These are phyloP conservation scores for Podospora australis DNA, from an alignment of 495 filamentous ascomycete genomes.

Conservation along the genomic window DNA sequence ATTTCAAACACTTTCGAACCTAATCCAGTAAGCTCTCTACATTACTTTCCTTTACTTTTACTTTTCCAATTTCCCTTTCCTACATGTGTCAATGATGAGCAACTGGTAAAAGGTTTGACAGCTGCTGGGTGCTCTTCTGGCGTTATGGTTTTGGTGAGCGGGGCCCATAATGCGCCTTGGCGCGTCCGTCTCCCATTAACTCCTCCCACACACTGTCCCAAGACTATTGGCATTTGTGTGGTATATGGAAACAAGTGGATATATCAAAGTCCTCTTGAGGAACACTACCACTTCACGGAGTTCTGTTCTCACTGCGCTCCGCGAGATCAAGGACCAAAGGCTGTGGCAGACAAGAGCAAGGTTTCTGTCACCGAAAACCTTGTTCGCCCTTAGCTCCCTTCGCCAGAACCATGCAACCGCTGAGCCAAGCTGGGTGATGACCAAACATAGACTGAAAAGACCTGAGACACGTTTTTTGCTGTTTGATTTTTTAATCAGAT, in stretches of 20 bases:
- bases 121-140: slow-evolving; percentile 24
- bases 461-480: slow-evolving; percentile 27
- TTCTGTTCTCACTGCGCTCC: slow-evolving; percentile 12
- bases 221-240: slow-evolving; percentile 17
- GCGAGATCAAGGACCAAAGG: slow-evolving; percentile 24
- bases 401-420: slow-evolving; percentile 26
- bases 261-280: slow-evolving; percentile 19
- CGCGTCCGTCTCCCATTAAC: slow-evolving; percentile 21
- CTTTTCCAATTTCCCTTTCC: neutral
- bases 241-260: slow-evolving; percentile 10
- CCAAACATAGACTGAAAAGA: slow-evolving; percentile 34
- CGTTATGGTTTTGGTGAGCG: slow-evolving; percentile 36
- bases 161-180: slow-evolving; percentile 19
- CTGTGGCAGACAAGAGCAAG: slow-evolving; percentile 27
- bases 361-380: neutral
- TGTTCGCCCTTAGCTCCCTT: neutral
- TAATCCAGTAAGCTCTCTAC: slow-evolving; percentile 11
- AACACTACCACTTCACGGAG: slow-evolving; percentile 24
- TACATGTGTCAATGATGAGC: slow-evolving; percentile 50
- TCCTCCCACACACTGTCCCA: slow-evolving; percentile 10
- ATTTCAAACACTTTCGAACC: too few species aligned
- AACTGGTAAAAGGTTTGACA: slow-evolving; percentile 61
- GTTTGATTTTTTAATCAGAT: slow-evolving; percentile 8
- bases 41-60: slow-evolving; percentile 1
- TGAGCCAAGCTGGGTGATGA: slow-evolving; percentile 27